Percentiles rank a stretch among this genome's conserved stretches.
phyloP scores from a whole-genome alignment of 768 basidiomycete species.

The Psilocybe cyanescens region DNA sequence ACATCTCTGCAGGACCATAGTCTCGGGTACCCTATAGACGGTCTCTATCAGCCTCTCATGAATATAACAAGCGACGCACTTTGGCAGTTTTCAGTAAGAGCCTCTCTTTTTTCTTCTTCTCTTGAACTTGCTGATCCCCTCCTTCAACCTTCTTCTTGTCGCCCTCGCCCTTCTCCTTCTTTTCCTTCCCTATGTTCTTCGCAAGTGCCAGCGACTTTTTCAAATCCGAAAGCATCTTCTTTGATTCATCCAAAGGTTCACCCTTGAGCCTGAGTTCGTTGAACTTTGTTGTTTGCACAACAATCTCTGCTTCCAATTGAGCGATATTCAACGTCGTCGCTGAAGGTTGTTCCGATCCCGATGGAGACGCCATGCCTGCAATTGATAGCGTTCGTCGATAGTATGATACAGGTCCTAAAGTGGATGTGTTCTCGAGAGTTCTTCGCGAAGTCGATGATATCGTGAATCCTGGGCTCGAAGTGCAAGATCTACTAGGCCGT shows the following conservation, averaged over 20 bases:
- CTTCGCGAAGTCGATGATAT: background rate
- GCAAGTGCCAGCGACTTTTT: constrained; percentile 58
- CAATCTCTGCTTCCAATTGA: constrained; percentile 57
- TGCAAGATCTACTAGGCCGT: background rate
- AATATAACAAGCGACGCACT: constrained; percentile 44
- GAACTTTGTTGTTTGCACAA: constrained; percentile 56
- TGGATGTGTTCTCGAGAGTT: background rate
- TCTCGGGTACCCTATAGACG: constrained; percentile 84
- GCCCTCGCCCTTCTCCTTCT: constrained; percentile 26
- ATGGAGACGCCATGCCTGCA: background rate
- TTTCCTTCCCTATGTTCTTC: constrained; percentile 43
- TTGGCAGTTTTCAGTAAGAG: constrained; percentile 93
- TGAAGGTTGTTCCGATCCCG: constrained; percentile 4
- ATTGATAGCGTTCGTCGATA: constrained; percentile 1
- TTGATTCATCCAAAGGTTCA: constrained; percentile 65
- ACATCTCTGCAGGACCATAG: constrained; percentile 91
- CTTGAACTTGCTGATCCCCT: constrained; percentile 36
- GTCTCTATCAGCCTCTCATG: too few relatives aligned
- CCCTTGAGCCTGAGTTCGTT: constrained; percentile 60
- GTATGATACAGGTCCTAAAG: background rate
- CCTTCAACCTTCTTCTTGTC: constrained; percentile 28
- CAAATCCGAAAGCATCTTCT: constrained; percentile 71
- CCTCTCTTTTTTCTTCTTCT: constrained; percentile 66
- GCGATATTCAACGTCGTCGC: constrained; percentile 4
- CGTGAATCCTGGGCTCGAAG: background rate